Evolutionary conservation across 208 protist genomes (phyloP).

Genomic region (Acanthamoeba rhysodes): DNA sequence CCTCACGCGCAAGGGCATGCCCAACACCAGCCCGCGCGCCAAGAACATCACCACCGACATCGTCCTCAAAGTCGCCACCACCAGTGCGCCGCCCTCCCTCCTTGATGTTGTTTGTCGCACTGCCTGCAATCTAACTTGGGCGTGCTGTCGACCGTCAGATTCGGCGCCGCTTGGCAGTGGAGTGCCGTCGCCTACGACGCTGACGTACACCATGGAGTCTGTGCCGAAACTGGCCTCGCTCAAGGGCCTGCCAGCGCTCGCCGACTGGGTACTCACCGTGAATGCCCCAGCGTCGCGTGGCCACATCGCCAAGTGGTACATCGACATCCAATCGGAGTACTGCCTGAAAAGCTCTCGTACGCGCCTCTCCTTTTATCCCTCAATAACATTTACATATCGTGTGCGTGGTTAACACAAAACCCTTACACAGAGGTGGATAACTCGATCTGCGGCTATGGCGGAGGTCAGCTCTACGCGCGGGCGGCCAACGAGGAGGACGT

Average conservation of each 20-base stretch:
- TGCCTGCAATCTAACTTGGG: too few species aligned
- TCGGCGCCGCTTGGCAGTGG: neutral
- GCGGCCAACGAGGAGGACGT: neutral
- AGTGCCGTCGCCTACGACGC: neutral
- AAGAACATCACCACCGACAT: constrained; percentile 1
- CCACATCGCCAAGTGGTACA: constrained; percentile 27
- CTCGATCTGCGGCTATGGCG: neutral
- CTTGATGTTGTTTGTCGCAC: too few species aligned
- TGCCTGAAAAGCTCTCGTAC: constrained; percentile 15
- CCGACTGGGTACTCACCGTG: neutral
- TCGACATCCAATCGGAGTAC: neutral
- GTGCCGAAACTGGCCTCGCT: neutral
- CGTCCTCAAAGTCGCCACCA: neutral
- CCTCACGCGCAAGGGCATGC: neutral
- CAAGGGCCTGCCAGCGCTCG: neutral
- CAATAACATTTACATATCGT: too few species aligned
- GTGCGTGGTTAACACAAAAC: neutral
- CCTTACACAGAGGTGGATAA: neutral
- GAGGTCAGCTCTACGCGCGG: neutral
- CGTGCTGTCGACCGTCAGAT: too few species aligned
- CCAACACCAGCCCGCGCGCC: constrained; percentile 11
- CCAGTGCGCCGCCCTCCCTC: too few species aligned
- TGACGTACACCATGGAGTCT: neutral
- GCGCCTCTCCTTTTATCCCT: neutral
- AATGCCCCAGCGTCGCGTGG: neutral